Percentiles rank a stretch among this genome's conserved stretches.
Conservation (phyloP, 305 asterid genomes). For the Solanum hybrid region DNA sequence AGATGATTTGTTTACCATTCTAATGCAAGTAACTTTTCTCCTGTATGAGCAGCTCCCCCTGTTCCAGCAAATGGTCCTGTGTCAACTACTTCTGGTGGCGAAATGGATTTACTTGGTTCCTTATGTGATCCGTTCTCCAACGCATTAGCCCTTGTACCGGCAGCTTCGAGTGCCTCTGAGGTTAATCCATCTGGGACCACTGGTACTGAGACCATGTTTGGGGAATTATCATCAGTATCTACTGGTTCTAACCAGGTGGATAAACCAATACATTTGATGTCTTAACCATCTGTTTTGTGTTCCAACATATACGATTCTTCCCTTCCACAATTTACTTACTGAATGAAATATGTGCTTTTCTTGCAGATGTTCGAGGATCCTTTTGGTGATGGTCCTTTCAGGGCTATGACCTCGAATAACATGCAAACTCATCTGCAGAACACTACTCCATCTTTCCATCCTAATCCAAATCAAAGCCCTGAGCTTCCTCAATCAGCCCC, state of each 20-base stretch:
- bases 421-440: slow-evolving; percentile 32
- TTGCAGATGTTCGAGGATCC: slow-evolving; percentile 89
- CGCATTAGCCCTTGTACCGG: slow-evolving; percentile 67
- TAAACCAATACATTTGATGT: not conserved
- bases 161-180: slow-evolving; percentile 36
- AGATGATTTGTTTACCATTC: not conserved
- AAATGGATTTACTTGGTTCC: slow-evolving; percentile 71
- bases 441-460: slow-evolving; percentile 30
- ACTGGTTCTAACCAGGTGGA: slow-evolving; percentile 44
- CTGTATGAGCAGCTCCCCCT: slow-evolving; percentile 41
- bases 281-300: not conserved
- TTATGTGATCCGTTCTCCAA: slow-evolving; percentile 52
- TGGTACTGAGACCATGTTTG: slow-evolving; percentile 35
- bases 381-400: slow-evolving; percentile 90
- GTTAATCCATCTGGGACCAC: slow-evolving; percentile 32
- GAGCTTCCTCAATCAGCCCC: slow-evolving; percentile 33
- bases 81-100: slow-evolving; percentile 38
- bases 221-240: slow-evolving; percentile 36
- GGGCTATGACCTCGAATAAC: slow-evolving; percentile 42
- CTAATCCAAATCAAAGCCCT: slow-evolving; percentile 28
- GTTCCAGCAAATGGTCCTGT: slow-evolving; percentile 39
- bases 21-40: not conserved
- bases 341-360: not conserved
- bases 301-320: not conserved
- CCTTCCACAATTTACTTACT: not conserved